Base-by-base conservation (phyloP, 768 basidiomycete genomes). In the Asterophora parasitica region DNA sequence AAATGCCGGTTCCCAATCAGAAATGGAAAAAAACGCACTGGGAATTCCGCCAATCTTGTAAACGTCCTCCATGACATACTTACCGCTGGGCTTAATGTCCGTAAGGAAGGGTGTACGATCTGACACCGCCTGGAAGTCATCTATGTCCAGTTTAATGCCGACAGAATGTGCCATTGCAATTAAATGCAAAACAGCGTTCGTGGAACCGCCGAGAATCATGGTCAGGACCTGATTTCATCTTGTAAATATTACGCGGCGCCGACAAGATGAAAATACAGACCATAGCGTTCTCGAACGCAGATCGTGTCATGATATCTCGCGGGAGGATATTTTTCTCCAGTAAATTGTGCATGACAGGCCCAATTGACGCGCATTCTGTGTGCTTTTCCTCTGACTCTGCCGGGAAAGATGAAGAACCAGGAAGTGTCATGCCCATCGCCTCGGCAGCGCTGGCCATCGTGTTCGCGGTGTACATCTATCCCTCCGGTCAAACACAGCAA, bases 21-120 rank as follows among this genome's bases (percentile, higher is more conserved):
- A 32, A 44, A 27, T 13, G 30, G 47, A 33, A 40, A 15, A 38
- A 41, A 7, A 73, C 87, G 52, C 68, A 95, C 93, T 88, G 4
- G 96, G 95, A 56, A 94, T 93, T 48, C 95, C 96, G 46, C 96
- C 96, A 49, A 98, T 84, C 65, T 88, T 90, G 77, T 90, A 83
- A 7, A 99, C 82, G 61, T 98, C 90, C 68, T 94, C 93, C 92
- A 98, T 96, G 58, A 98, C 91, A 74, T 97, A 98, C 68, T 93
- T 93, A 31, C 96, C 96, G 54, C 90, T 92, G 1, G 96, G 96
- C 64, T 94, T 96, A 55, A 99, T 80, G 67, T 99, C 90, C 17
- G 95, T 94, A 54, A 98, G 75, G 79, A 97, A 95, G 8, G 96
- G 96, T 1, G 78, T 82, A 38, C 88, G 82, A 65, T 99, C 94